Base-by-base conservation (phyloP, 2,329 filamentous ascomycete species). In the Eutypa lata region DNA sequence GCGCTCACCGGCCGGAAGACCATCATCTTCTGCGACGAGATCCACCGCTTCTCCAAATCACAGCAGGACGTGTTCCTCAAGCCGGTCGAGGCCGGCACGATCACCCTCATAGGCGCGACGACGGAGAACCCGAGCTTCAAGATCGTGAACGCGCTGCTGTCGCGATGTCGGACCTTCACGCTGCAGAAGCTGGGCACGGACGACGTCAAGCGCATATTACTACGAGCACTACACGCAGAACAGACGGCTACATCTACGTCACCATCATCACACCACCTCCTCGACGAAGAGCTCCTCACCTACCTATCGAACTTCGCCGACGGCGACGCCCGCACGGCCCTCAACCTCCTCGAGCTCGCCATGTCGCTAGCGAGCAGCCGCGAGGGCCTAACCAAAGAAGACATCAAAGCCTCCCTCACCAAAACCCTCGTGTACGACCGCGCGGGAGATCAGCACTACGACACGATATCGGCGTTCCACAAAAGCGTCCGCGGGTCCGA, bases 101-200 rank as follows among this genome's bases (percentile, higher is more conserved):
- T 99, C 59, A 97, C 90, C 0, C 77, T 99, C 28, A 94, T 97
- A 55, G 94, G 92, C 11, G 94, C 94, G 7, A 99, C 94, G 3
- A 99, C 94, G 0, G 94, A 99, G 71, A 99, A 99, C 61, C 94
- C 94, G 0, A 93, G 88, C 3, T 97, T 97, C 77, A 93, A 95
- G 65, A 85, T 99, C 42, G 89, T 94, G 61, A 87, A 84, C 58
- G 93, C 94, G 2, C 77, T 99, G 51, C 78, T 97, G 2, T 96
- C 90, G 22, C 82, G 94, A 46, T 97, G 93, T 71, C 82, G 94
- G 26, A 96, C 91, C 0, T 97, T 99, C 62, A 96, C 91, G 0
- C 75, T 99, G 10, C 76, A 86, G 45, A 87, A 91, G 59, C 80
- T 99, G 43, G 81, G 81, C 0, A 81, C 87, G 24, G 82, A 87